Evolutionary conservation across 441 rosid species (phyloP).

Genomic region (Metrosideros polymorpha): DNA sequence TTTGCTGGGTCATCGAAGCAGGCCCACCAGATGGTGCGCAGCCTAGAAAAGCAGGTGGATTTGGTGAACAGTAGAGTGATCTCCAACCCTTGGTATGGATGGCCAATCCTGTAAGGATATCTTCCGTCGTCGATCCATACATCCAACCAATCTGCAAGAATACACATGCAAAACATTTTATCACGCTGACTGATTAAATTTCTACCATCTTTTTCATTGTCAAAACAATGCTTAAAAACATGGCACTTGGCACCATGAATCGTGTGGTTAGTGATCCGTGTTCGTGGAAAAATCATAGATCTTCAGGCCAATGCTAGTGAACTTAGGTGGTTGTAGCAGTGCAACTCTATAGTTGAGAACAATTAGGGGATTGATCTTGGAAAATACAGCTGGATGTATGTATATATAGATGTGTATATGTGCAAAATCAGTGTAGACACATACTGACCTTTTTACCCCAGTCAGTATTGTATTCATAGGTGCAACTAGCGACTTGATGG

Average conservation of each 20-base stretch:
- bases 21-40: slow-evolving; percentile 27
- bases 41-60: slow-evolving; percentile 34
- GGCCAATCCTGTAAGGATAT: slow-evolving; percentile 27
- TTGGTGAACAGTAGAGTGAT: background rate
- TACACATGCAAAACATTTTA: background rate
- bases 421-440: background rate
- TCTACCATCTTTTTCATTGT: background rate
- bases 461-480: slow-evolving; percentile 28
- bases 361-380: background rate
- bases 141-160: slow-evolving; percentile 30
- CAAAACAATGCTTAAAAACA: background rate
- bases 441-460: slow-evolving; percentile 48
- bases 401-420: background rate
- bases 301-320: background rate
- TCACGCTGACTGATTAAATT: background rate
- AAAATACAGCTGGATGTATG: background rate
- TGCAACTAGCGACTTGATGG: slow-evolving; percentile 27
- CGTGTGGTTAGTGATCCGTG: background rate
- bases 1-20: slow-evolving; percentile 25
- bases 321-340: background rate
- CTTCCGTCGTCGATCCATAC: slow-evolving; percentile 43
- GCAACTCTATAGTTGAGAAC: background rate
- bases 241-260: background rate
- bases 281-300: background rate
- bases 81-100: slow-evolving; percentile 71